A percentile compares a stretch with the other conserved stretches of the same genome.
Evolutionary conservation across 495 filamentous ascomycete species (phyloP).

Genomic region (Chaetomium tenue): DNA sequence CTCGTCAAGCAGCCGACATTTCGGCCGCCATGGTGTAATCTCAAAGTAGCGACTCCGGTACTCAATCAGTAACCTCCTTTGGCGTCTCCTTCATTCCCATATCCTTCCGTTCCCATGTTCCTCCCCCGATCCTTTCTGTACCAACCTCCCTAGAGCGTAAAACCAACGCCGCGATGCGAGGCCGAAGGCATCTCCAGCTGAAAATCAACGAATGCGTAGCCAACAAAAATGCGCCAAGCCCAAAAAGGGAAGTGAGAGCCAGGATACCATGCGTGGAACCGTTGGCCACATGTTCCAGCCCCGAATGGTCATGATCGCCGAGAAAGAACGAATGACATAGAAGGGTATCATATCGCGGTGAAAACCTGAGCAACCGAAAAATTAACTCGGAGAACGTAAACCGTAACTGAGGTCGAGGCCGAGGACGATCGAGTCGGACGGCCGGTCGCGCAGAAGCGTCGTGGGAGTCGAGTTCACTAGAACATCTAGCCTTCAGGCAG

Average conservation of each 20-base stretch:
- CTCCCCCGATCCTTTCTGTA: neutral
- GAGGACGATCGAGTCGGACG: neutral
- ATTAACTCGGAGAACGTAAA: neutral
- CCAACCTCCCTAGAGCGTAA: neutral
- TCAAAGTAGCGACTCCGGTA: neutral
- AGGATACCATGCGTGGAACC: neutral
- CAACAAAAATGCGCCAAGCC: neutral
- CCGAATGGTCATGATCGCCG: neutral
- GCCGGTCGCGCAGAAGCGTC: neutral
- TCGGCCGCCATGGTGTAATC: neutral
- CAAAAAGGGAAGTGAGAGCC: neutral
- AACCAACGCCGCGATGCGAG: neutral
- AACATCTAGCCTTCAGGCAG: constrained; percentile 9
- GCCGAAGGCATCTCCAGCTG: neutral
- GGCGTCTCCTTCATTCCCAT: neutral
- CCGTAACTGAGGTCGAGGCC: neutral
- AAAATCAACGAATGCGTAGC: neutral
- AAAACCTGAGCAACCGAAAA: neutral
- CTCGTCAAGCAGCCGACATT: constrained; percentile 2
- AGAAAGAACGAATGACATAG: constrained; percentile 3
- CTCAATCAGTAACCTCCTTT: neutral
- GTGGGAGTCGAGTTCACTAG: neutral
- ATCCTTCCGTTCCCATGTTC: neutral
- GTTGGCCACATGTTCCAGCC: neutral
- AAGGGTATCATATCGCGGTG: constrained; percentile 6